Percentiles rank a stretch among this genome's conserved stretches.
Conservation (phyloP, 2,329 filamentous ascomycete species). For the Sclerotinia minor region DNA sequence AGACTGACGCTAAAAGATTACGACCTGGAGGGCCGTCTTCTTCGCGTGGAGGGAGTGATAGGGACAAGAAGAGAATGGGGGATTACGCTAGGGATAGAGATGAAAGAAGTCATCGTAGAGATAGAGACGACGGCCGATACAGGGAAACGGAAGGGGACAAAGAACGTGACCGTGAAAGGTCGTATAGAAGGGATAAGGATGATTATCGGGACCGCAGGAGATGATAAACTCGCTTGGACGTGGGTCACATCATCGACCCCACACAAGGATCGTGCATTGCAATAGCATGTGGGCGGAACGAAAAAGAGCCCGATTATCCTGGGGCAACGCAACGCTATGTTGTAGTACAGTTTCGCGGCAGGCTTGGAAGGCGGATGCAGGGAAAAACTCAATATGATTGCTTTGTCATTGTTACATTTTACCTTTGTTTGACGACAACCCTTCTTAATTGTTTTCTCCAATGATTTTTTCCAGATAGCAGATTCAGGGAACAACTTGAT, state of each 20-base stretch:
- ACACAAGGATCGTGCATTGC: neutral
- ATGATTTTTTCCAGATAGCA: too few species aligned
- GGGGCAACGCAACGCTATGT: neutral
- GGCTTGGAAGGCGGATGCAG: neutral
- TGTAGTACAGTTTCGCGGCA: neutral
- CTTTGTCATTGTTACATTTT: too few species aligned
- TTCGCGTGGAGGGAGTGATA: constrained; percentile 17
- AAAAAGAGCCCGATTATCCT: too few species aligned
- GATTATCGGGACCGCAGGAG: constrained; percentile 33
- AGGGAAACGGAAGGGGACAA: constrained; percentile 35
- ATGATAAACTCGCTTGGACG: constrained; percentile 12
- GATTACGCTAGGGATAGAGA: constrained; percentile 47
- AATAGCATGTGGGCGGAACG: neutral
- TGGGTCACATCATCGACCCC: neutral
- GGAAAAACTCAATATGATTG: too few species aligned
- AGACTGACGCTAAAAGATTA: constrained; percentile 56
- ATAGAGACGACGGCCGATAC: constrained; percentile 41
- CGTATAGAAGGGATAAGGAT: constrained; percentile 37
- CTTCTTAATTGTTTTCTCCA: too few species aligned
- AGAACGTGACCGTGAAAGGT: constrained; percentile 23
- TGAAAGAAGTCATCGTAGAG: constrained; percentile 43
- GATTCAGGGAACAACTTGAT: too few species aligned
- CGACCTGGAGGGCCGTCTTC: constrained; percentile 41
- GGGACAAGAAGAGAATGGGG: constrained; percentile 47
- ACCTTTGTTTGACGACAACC: too few species aligned